Evolutionary conservation across 2,329 filamentous ascomycete species (phyloP), one percentile per base, ranked within the genome.

Genomic region (Xylariaceae sp.): DNA sequence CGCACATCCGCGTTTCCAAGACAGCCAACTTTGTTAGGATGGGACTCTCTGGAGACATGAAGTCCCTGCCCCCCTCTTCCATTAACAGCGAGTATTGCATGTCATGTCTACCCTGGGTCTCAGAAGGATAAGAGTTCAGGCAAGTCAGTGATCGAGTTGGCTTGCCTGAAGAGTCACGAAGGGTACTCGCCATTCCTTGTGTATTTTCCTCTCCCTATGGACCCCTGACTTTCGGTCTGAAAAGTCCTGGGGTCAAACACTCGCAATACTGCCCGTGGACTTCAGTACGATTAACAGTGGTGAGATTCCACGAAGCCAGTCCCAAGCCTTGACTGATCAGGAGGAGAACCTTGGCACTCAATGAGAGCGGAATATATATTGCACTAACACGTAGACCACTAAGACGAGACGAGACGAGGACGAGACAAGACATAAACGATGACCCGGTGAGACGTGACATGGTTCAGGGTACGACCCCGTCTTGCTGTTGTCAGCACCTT

Each of bases 131-230:
- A 48, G 64, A 60, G 3, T 64, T 62, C n/a, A 65, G 10, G 58
- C 64, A 67, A 4, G 55, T 55, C 5, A 65, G 60, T 13, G 62
- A 65, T 23, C 63, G 64, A 48, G 66, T 66, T 17, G 66, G 65
- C 45, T 64, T 34, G 57, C 65, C 57, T 4, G 62, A 58, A 47
- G 66, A 55, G 59, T 63, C 30, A 66, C 30, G 17, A 67, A 59
- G 4, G 64, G 58, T 9, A 58, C 57, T 4, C 64, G 54, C 5
- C 59, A 54, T 67, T 67, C 53, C 63, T 66, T 44, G 52, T 9
- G 51, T 45, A 50, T 64, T 65, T 11, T 48, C 45, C 34, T 57
- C 57, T 64, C 66, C 65, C 17, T 65, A 51, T 2, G 52, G 17
- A 30, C 52, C 58, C 13, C 56, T 57, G 10, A 58, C 58, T 17